phyloP scores from a whole-genome alignment of 1,284 basidiomycete genomes.

The Trichosporon faecale region DNA sequence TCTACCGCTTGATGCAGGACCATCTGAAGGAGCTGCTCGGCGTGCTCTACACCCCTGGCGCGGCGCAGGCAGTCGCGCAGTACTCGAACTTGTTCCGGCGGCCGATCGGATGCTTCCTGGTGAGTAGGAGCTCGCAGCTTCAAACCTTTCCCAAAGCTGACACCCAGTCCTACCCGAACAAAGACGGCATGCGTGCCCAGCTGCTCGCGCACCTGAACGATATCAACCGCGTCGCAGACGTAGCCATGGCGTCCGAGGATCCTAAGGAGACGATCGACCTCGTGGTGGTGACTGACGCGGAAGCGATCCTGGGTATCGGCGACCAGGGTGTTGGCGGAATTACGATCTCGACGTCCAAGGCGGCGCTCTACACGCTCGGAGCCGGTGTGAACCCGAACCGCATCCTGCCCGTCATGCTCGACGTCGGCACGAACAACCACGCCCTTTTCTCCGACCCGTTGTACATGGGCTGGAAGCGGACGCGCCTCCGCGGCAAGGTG shows the following conservation, averaged over 20 bases:
- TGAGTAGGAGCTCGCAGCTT: neutral
- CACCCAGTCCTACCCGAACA: conserved; percentile 57
- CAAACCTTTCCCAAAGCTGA: conserved; percentile 19
- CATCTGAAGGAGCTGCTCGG: conserved; percentile 64
- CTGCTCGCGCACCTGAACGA: conserved; percentile 50
- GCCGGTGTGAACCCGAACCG: conserved; percentile 72
- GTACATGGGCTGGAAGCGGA: conserved; percentile 54
- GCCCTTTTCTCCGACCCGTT: conserved; percentile 49
- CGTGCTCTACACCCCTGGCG: conserved; percentile 60
- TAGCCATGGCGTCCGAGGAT: conserved; percentile 63
- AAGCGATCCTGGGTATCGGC: conserved; percentile 73
- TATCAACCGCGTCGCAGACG: conserved; percentile 59
- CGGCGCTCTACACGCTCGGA: conserved; percentile 75
- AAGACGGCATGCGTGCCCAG: conserved; percentile 63
- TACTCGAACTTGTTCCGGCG: conserved; percentile 78
- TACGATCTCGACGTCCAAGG: conserved; percentile 78
- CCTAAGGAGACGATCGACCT: conserved; percentile 62
- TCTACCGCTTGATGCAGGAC: conserved; percentile 65
- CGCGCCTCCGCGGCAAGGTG: conserved; percentile 52
- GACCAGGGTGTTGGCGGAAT: conserved; percentile 54
- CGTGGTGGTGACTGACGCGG: conserved; percentile 76
- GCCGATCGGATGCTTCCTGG: conserved; percentile 49
- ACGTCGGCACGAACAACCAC: conserved; percentile 75
- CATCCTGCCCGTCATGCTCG: conserved; percentile 64
- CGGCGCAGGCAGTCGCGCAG: conserved; percentile 59